These are phyloP conservation scores for Rutidosis leptorrhynchoides DNA, from an alignment of 129 eudicot species.

Conservation along the genomic window DNA sequence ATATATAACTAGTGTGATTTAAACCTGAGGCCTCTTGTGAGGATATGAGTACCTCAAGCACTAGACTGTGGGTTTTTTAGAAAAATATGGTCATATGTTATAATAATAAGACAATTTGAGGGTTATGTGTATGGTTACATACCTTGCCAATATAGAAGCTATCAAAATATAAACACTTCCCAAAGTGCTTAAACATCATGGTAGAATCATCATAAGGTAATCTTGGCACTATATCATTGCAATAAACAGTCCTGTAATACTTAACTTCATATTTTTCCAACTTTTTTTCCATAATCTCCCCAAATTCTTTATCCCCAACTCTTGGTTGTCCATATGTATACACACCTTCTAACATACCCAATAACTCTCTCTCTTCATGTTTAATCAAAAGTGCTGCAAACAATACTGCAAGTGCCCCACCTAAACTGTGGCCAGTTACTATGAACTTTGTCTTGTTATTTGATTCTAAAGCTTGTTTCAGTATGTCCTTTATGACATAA, in stretches of 20 bases:
- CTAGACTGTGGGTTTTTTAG: too few relatives aligned
- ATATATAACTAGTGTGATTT: too few relatives aligned
- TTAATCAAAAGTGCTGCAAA: constrained; percentile 43
- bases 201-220: constrained; percentile 42
- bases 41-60: too few relatives aligned
- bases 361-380: constrained; percentile 32
- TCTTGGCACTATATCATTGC: constrained; percentile 50
- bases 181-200: constrained; percentile 51
- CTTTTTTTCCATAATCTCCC: constrained; percentile 24
- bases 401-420: constrained; percentile 48
- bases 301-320: constrained; percentile 48
- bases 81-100: too few relatives aligned
- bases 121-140: neutral
- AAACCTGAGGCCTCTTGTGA: too few relatives aligned
- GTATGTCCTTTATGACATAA: constrained; percentile 34
- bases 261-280: constrained; percentile 8
- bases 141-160: constrained; percentile 41
- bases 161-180: constrained; percentile 42
- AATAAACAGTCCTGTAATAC: constrained; percentile 46
- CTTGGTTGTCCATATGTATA: constrained; percentile 65
- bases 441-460: constrained; percentile 37
- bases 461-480: constrained; percentile 21
- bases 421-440: constrained; percentile 57
- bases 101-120: too few relatives aligned
- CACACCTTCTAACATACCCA: constrained; percentile 45